phyloP scores from a whole-genome alignment of 345 rosid genomes.

The Acer saccharum region DNA sequence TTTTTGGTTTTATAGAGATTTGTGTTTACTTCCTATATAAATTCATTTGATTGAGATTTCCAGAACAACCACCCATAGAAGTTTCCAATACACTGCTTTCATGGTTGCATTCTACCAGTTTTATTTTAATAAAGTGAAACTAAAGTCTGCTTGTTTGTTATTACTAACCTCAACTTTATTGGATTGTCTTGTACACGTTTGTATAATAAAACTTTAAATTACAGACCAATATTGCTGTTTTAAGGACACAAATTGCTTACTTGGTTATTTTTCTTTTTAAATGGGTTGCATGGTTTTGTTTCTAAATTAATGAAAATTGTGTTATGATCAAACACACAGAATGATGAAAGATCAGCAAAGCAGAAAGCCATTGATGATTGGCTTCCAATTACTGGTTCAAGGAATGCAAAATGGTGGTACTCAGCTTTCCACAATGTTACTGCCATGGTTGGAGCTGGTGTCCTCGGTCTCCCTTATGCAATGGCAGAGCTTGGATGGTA shows the following conservation, averaged over 20 bases:
- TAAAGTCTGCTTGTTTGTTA: slow-evolving; percentile 12
- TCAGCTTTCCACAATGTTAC: slow-evolving; percentile 90
- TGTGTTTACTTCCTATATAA: too few species aligned
- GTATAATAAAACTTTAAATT: neutral
- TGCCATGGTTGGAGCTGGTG: slow-evolving; percentile 93
- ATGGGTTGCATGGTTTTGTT: too few species aligned
- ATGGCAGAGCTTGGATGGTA: slow-evolving; percentile 85
- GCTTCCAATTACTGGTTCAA: slow-evolving; percentile 75
- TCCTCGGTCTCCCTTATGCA: slow-evolving; percentile 81
- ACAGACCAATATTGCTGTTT: neutral
- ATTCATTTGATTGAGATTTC: too few species aligned
- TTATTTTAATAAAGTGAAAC: neutral
- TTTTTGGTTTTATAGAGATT: too few species aligned
- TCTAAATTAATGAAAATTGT: too few species aligned
- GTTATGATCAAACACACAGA: slow-evolving; percentile 21
- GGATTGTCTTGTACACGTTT: neutral
- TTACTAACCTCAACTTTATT: slow-evolving; percentile 4
- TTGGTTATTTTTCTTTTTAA: too few species aligned
- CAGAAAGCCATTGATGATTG: slow-evolving; percentile 71
- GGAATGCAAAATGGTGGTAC: slow-evolving; percentile 93
- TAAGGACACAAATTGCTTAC: neutral
- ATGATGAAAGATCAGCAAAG: slow-evolving; percentile 34
- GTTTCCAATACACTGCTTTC: neutral
- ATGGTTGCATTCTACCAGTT: neutral
- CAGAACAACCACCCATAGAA: neutral